Percentiles rank a stretch among this genome's conserved stretches.
Conservation (phyloP, 225 moss, liverwort and hornwort species). For the Pleurozium schreberi region DNA sequence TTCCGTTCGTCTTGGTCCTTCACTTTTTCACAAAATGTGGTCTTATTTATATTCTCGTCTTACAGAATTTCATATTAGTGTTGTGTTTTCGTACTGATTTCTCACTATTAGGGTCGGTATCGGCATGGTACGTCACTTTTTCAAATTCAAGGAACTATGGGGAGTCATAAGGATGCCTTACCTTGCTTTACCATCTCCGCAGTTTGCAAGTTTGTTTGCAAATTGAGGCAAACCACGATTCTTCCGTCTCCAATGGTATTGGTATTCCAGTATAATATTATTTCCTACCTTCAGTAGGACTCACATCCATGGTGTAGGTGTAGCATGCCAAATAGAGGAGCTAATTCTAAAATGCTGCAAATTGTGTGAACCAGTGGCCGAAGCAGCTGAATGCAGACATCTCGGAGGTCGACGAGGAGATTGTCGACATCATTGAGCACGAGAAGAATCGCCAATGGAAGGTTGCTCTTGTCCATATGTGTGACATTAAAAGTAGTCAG, state of each 20-base stretch:
- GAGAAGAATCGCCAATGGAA: constrained; percentile 99
- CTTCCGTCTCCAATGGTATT: neutral
- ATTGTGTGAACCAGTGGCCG: constrained; percentile 54
- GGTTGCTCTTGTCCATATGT: constrained; percentile 2
- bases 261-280: neutral
- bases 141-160: neutral
- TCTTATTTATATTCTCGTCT: neutral
- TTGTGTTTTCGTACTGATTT: neutral
- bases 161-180: neutral
- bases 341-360: neutral
- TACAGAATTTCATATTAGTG: neutral
- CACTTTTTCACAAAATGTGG: neutral
- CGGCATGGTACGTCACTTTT: neutral
- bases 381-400: constrained; percentile 64
- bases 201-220: neutral
- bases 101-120: neutral
- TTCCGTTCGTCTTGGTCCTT: neutral
- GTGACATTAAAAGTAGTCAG: neutral
- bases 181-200: neutral
- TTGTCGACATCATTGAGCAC: constrained; percentile 80
- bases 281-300: neutral
- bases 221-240: neutral
- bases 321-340: neutral
- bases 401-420: constrained; percentile 63
- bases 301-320: neutral